These are phyloP conservation scores for Phaeoacremonium minimum DNA, from an alignment of 2,329 filamentous ascomycete genomes.

Conservation along the genomic window DNA sequence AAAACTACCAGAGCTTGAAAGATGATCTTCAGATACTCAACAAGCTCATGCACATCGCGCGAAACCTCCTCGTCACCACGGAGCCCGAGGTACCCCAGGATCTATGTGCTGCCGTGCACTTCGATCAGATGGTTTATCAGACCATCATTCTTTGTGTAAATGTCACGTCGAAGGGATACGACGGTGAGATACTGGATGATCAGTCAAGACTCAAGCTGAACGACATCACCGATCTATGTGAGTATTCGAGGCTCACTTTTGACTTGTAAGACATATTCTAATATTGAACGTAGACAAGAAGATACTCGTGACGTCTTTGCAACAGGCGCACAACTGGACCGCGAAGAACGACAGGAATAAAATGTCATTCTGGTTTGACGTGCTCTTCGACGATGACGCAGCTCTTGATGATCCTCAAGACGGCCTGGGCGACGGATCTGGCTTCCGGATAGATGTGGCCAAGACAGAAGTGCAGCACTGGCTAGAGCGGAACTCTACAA, in stretches of 20 bases:
- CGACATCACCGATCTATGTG: constrained; percentile 62
- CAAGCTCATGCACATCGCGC: constrained; percentile 63
- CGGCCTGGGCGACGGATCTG: constrained; percentile 43
- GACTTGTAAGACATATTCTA: constrained; percentile 9
- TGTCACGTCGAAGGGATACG: constrained; percentile 63
- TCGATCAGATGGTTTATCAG: constrained; percentile 63
- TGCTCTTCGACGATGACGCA: constrained; percentile 56
- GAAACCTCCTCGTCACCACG: constrained; percentile 60
- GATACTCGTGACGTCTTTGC: constrained; percentile 59
- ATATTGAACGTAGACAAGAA: constrained; percentile 50
- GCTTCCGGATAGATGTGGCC: constrained; percentile 52
- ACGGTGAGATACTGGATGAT: constrained; percentile 59
- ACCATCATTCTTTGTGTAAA: constrained; percentile 63
- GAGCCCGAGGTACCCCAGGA: constrained; percentile 64
- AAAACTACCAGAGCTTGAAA: constrained; percentile 56
- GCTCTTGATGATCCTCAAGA: constrained; percentile 45
- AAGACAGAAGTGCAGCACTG: constrained; percentile 58
- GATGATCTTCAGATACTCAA: constrained; percentile 61
- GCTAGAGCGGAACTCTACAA: constrained; percentile 55
- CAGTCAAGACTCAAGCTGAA: constrained; percentile 50
- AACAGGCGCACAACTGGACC: constrained; percentile 67
- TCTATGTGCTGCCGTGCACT: constrained; percentile 58
- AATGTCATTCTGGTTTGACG: constrained; percentile 65
- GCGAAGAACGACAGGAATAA: constrained; percentile 67
- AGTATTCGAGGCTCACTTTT: constrained; percentile 17